Evolutionary conservation across 2,329 filamentous ascomycete species (phyloP), one percentile per base, ranked within the genome.

Genomic region (Reticulascus tulasneorum): DNA sequence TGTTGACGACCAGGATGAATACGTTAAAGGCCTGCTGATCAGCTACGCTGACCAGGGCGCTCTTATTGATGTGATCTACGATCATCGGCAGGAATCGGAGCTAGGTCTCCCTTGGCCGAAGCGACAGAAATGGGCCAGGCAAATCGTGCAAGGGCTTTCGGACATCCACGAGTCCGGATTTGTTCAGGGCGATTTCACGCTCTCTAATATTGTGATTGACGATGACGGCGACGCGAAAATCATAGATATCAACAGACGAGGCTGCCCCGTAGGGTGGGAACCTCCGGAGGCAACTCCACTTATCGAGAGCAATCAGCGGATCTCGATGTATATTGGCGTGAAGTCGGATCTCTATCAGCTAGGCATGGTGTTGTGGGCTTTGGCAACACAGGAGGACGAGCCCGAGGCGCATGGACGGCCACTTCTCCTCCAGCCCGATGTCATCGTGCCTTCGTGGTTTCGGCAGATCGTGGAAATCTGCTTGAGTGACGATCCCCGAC

Each of bases 191-290:
- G 93, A 98, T 56, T 96, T 98, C 47, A 98, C 93, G 0, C 71
- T 98, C 19, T 95, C 90, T 6, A 98, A 98, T 56, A 94, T 98
- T 47, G 93, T 98, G 43, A 84, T 98, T 52, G 88, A 97, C 58
- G 73, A 75, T 10, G 64, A 84, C 27, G 82, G 89, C 54, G 76
- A 96, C 53, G 93, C 91, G 8, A 91, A 94, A 53, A 97, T 98
- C 48, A 98, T 98, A 54, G 93, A 98, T 60, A 96, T 98, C 66
- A 98, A 98, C 64, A 77, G 93, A 37, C 76, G 93, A 50, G 93
- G 93, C n/a, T 98, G 93, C 52, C 93, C 93, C 0, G 86, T 97
- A 5, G 91, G 91, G 17, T 98, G 93, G 93, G 93, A 98, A 49
- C 90, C 93, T 4, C 93, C 93, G 5, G 93, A 98, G 62, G 84